Base-by-base conservation (phyloP, 805 yeast species). In the Schwanniomyces sp. region DNA sequence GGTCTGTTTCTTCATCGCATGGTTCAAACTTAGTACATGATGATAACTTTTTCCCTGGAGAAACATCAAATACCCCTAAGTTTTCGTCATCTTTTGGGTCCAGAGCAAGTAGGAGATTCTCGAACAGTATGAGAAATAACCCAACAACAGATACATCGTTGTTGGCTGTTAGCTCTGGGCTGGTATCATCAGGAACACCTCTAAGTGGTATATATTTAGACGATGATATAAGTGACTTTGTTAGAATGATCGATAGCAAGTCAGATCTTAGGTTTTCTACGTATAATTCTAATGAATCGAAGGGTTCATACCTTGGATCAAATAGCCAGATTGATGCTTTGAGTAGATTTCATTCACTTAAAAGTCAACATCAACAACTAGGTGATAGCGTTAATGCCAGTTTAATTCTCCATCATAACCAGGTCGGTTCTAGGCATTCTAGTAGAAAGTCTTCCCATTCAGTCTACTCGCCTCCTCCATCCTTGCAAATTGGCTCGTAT, bases 11-110 rank as follows among this genome's bases (percentile, higher is more conserved):
- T 0, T 72, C 76, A 4, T 69, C 75, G 0, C 75, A 69, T 52
- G 76, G 75, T 5, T 66, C 69, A 3, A 62, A 60, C 16, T 45
- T 59, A n/a, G 58, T 46, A n/a, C 54, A 53, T 21, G 75, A 70
- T 18, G 62, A 61, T 36, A 47, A 51, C 7, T 40, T 52, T 11
- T 58, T 54, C 14, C 41, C 58, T 25, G 49, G 51, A 2, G 71
- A 64, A 17, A 62, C 58, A 40, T 60, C 74, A 24, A 71, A 58
- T 28, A 72, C 84, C 0, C 85, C 88, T 1, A 75, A 83, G 52
- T 86, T 84, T 53, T 79, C 88, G 2, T 82, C 92, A 0, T 84
- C 91, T 0, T 85, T 85, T 63, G 88, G 88, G 0, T 82, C 84
- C n/a, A 69, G 88, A 42, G 75, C 70, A 12, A 69, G 75, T 48